phyloP scores from a whole-genome alignment of 177 flowering plant genomes.

The Vitis hybrid region DNA sequence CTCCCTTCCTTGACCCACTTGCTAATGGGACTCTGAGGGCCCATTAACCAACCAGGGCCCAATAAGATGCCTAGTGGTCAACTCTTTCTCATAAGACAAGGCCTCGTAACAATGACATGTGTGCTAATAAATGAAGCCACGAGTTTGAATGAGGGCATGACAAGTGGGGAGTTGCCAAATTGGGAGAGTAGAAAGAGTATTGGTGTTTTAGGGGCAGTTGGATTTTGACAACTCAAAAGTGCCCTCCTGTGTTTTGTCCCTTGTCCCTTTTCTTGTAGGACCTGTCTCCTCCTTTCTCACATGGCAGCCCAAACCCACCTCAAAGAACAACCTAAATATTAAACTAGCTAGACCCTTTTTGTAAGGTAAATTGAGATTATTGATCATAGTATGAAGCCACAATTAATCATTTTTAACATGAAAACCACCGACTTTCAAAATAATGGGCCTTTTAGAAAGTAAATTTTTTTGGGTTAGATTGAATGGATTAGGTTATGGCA shows the following conservation, averaged over 20 bases:
- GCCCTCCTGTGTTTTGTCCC: conserved; percentile 2
- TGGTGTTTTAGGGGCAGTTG: conserved; percentile 4
- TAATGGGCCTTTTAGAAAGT: no score
- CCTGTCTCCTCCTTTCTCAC: conserved; percentile 2
- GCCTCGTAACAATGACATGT: background rate
- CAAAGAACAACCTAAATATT: no score
- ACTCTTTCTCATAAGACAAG: conserved; percentile 4
- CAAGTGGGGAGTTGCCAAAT: background rate
- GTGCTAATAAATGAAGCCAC: conserved; percentile 8
- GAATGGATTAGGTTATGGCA: no score
- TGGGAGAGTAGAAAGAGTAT: background rate
- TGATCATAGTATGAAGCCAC: no score
- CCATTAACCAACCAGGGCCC: background rate
- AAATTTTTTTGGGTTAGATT: no score
- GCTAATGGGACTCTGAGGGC: no score
- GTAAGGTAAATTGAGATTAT: no score
- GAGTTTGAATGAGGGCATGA: background rate
- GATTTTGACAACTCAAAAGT: conserved; percentile 20
- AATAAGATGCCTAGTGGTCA: background rate
- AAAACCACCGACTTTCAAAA: no score
- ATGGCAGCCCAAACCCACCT: no score
- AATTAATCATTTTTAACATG: no score
- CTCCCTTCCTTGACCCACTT: no score
- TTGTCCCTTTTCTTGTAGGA: background rate
- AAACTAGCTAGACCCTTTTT: no score